Percentiles rank a stretch among this genome's conserved stretches.
Evolutionary conservation across 768 basidiomycete genomes (phyloP).

Genomic region (Pholiota conissans): DNA sequence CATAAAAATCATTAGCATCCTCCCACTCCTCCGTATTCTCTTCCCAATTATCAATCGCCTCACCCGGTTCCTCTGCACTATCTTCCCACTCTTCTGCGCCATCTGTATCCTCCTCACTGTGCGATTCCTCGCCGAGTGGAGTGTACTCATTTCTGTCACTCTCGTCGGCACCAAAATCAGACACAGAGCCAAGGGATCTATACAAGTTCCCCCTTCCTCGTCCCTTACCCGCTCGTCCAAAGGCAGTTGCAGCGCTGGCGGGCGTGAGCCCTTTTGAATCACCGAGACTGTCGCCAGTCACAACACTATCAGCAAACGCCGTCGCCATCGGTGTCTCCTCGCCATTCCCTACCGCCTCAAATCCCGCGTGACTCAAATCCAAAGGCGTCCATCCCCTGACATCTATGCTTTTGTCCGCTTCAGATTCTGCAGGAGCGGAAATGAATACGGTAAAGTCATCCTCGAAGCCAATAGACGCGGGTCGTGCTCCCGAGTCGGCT

Average conservation of each 20-base stretch:
- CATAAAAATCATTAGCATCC: conserved; percentile 11
- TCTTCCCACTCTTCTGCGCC: conserved; percentile 29
- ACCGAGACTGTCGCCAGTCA: conserved; percentile 2
- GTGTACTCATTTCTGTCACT: conserved; percentile 20
- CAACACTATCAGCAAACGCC: conserved; percentile 5
- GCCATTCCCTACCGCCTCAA: neutral
- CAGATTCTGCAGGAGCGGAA: conserved; percentile 43
- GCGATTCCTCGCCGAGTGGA: conserved; percentile 14
- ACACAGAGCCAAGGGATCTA: conserved; percentile 56
- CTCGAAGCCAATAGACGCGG: conserved; percentile 52
- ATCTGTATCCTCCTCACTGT: conserved; percentile 31
- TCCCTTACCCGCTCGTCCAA: conserved; percentile 4
- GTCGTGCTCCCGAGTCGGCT: conserved; percentile 2
- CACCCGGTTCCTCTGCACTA: conserved; percentile 40
- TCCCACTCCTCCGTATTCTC: conserved; percentile 10
- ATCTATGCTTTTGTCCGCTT: neutral
- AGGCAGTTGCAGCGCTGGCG: neutral
- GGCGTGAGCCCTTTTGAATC: neutral
- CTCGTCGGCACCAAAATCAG: conserved; percentile 54
- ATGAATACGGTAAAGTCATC: conserved; percentile 82
- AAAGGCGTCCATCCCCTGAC: neutral
- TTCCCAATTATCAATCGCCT: conserved; percentile 27
- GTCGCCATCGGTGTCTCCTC: neutral
- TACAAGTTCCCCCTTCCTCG: conserved; percentile 30
- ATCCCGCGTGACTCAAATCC: neutral